Base-by-base conservation (phyloP, 1,139 yeast genomes). In the Taphrina wiesneri region DNA sequence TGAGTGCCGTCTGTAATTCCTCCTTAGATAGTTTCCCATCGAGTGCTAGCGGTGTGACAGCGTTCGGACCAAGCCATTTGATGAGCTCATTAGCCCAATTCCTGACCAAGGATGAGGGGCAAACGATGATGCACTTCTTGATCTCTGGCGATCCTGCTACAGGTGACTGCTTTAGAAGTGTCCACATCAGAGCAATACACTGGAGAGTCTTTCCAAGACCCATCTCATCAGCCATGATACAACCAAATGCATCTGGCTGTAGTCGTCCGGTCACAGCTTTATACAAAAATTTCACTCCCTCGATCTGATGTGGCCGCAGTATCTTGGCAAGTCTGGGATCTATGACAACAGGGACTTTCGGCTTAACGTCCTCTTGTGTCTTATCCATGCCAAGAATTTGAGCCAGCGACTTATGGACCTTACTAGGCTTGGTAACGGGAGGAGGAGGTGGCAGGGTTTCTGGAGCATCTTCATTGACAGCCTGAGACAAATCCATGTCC, bases 211-310 rank as follows among this genome's bases (percentile, higher is more conserved):
- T 93, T 28, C 99, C 99, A 54, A 93, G 81, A 1, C 99, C 99
- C 99, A 93, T 93, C 77, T 91, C 99, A 78, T 93, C 99, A 0
- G 99, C 99, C 99, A 93, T 93, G 65, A 93, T 95, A 75, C 99
- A 93, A 0, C 99, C 99, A 74, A 87, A 86, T 0, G 98, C 98
- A 51, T 86, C 81, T 1, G 91, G 85, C 73, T 91, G 96, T 30
- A 90, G 82, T 53, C 92, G 77, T 0, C 99, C 99, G 0, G 97
- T 83, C 0, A 96, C 90, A 76, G 98, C 92, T 68, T 93, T 79
- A 74, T 91, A 93, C 67, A 93, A 78, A 74, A 93, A 93, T 75
- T 89, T 84, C 39, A 93, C 97, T 70, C 99, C 99, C 67, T 93
- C 96, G 2, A 93, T 86, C 75, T 93, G 99, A 80, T 93, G 99